These are phyloP conservation scores for Salix udensis DNA, from an alignment of 345 rosid genomes.

Conservation along the genomic window DNA sequence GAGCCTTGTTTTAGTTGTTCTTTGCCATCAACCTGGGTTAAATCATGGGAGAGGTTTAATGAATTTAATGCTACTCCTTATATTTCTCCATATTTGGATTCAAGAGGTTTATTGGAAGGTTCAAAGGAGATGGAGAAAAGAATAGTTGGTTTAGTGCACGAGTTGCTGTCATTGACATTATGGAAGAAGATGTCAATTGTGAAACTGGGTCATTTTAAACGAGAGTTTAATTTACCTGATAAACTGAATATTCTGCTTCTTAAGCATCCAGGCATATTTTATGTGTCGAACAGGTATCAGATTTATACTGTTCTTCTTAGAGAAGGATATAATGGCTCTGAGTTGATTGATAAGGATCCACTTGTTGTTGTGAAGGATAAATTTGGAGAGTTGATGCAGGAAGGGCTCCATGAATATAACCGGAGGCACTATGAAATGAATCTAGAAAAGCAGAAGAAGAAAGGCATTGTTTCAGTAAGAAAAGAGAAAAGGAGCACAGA, in stretches of 20 bases:
- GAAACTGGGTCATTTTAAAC: conserved; percentile 77
- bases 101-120: conserved; percentile 42
- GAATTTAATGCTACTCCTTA: conserved; percentile 73
- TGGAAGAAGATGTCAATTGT: conserved; percentile 83
- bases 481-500: conserved; percentile 34
- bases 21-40: conserved; percentile 71
- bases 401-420: conserved; percentile 77
- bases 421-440: conserved; percentile 47
- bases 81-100: conserved; percentile 61
- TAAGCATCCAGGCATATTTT: conserved; percentile 80
- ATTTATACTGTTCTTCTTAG: conserved; percentile 78
- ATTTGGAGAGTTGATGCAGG: conserved; percentile 85
- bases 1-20: conserved; percentile 61
- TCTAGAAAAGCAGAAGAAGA: conserved; percentile 63
- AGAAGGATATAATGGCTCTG: conserved; percentile 73
- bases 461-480: conserved; percentile 37
- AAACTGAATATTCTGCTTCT: conserved; percentile 69
- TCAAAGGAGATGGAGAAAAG: conserved; percentile 80
- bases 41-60: conserved; percentile 63
- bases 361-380: conserved; percentile 77
- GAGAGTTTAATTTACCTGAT: conserved; percentile 71
- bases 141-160: conserved; percentile 65
- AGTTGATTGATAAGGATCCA: conserved; percentile 70
- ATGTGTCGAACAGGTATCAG: conserved; percentile 79
- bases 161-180: conserved; percentile 65